phyloP scores from a whole-genome alignment of 2,329 filamentous ascomycete species.

The Diplodia seriata region DNA sequence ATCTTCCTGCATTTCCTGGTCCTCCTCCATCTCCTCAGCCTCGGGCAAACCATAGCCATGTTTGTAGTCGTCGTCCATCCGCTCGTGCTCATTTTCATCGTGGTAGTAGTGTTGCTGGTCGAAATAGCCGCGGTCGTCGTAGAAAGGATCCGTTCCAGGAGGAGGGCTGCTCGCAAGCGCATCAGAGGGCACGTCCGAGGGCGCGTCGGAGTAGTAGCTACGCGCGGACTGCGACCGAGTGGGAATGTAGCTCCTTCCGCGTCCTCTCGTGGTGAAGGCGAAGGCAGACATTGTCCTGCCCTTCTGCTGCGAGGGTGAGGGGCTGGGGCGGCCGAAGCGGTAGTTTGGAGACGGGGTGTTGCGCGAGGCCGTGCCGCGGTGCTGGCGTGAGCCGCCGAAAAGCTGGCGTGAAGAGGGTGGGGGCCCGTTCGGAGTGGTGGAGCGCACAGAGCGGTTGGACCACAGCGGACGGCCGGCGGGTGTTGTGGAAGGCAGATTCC shows the following conservation, averaged over 20 bases:
- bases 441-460: slow-evolving; percentile 52
- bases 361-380: slow-evolving; percentile 35
- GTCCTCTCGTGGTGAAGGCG: slow-evolving; percentile 15
- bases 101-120: slow-evolving; percentile 39
- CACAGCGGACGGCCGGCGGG: slow-evolving; percentile 62
- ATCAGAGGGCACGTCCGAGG: slow-evolving; percentile 23
- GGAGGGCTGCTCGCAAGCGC: slow-evolving; percentile 42
- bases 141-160: slow-evolving; percentile 37
- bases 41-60: slow-evolving; percentile 13
- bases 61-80: slow-evolving; percentile 26
- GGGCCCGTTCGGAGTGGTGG: slow-evolving; percentile 63
- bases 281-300: slow-evolving; percentile 27
- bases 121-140: slow-evolving; percentile 32
- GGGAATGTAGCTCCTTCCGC: slow-evolving; percentile 30
- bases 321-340: slow-evolving; percentile 31
- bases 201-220: slow-evolving; percentile 34
- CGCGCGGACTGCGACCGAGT: slow-evolving; percentile 29
- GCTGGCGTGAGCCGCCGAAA: slow-evolving; percentile 60
- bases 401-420: slow-evolving; percentile 55
- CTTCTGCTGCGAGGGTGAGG: slow-evolving; percentile 29
- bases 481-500: slow-evolving; percentile 60
- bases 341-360: slow-evolving; percentile 33
- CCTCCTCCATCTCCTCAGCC: slow-evolving; percentile 39
- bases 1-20: slow-evolving; percentile 40
- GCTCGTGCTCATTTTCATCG: slow-evolving; percentile 45